Percentiles rank a stretch among this genome's conserved stretches.
phyloP scores from a whole-genome alignment of 257 asterid species.

The Leonotis leonurus region DNA sequence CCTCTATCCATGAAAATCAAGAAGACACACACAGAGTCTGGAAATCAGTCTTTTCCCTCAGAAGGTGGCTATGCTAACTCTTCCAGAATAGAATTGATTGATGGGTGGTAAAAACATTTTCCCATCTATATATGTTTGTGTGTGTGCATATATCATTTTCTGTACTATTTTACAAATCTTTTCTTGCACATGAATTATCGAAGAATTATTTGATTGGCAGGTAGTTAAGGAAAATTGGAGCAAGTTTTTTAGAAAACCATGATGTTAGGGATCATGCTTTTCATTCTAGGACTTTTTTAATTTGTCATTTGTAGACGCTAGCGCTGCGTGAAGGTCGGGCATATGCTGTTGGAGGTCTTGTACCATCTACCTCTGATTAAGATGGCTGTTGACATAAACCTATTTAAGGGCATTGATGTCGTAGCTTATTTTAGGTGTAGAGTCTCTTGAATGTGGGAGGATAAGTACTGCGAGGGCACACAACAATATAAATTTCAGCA shows the following conservation, averaged over 20 bases:
- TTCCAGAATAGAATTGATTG: constrained; percentile 72
- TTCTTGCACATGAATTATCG: neutral
- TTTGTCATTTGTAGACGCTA: constrained; percentile 34
- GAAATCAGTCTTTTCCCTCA: constrained; percentile 32
- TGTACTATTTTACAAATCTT: no score
- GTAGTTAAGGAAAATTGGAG: no score
- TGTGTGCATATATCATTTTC: neutral
- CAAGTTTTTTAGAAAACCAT: no score
- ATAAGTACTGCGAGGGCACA: no score
- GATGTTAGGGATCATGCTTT: no score
- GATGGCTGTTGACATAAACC: no score
- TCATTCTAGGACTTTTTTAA: no score
- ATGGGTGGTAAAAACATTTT: constrained; percentile 81
- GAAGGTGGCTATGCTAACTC: constrained; percentile 27
- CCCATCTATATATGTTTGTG: constrained; percentile 5
- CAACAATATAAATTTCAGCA: no score
- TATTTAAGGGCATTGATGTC: no score
- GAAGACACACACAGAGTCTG: constrained; percentile 24
- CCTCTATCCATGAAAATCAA: constrained; percentile 43
- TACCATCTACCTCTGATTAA: constrained; percentile 63
- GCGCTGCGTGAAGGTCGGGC: constrained; percentile 81
- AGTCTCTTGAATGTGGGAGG: no score
- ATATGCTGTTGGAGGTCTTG: constrained; percentile 66
- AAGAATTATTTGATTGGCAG: no score
- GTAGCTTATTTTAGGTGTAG: no score